Conservation (phyloP, 2,329 filamentous ascomycete genomes). For the Tolypocladium cylindrosporum region DNA sequence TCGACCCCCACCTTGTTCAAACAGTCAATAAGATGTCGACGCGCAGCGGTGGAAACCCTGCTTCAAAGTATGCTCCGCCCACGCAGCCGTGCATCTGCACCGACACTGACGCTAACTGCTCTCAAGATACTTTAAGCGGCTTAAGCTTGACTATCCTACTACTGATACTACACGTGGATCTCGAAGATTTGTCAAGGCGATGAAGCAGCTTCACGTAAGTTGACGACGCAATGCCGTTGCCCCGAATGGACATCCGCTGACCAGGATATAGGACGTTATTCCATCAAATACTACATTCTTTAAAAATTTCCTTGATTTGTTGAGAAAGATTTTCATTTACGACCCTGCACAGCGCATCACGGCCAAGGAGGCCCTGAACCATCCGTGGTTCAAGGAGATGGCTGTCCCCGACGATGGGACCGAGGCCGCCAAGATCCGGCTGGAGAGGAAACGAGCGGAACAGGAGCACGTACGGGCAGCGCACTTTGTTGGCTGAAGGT, state of each 20-base stretch:
- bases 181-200: constrained; percentile 58
- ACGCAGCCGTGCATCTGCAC: neutral
- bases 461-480: constrained; percentile 18
- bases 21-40: constrained; percentile 39
- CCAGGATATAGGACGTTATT: constrained; percentile 47
- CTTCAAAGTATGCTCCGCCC: constrained; percentile 45
- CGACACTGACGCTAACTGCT: neutral
- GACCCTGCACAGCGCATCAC: constrained; percentile 56
- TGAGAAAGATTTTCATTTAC: constrained; percentile 59
- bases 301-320: constrained; percentile 52
- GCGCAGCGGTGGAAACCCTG: constrained; percentile 47
- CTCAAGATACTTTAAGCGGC: constrained; percentile 54
- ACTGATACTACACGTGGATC: constrained; percentile 55
- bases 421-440: constrained; percentile 54
- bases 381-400: constrained; percentile 58
- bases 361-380: constrained; percentile 54
- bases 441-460: constrained; percentile 37
- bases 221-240: neutral
- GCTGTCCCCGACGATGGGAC: constrained; percentile 57
- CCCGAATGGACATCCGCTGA: constrained; percentile 31
- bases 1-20: constrained; percentile 48
- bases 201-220: constrained; percentile 56
- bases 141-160: constrained; percentile 55
- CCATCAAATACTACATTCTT: constrained; percentile 49
- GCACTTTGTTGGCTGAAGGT: constrained; percentile 15